phyloP scores from a whole-genome alignment of 495 filamentous ascomycete species.

The Neurospora terricola region DNA sequence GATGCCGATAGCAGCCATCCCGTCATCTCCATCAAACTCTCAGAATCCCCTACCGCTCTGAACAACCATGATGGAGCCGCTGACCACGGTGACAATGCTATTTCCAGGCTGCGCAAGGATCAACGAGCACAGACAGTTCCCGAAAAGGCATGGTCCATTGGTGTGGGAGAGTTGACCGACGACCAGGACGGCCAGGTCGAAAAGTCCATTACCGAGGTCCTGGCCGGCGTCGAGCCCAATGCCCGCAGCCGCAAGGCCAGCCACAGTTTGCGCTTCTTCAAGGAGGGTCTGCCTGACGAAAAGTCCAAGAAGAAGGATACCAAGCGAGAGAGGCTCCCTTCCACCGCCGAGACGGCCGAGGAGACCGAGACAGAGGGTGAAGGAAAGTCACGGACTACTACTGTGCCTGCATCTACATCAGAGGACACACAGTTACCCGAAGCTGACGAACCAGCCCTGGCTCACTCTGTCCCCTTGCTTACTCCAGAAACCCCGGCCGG shows the following conservation, averaged over 20 bases:
- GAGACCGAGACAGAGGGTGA: constrained; percentile 4
- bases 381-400: background rate
- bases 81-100: constrained; percentile 14
- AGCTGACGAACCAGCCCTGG: constrained; percentile 1
- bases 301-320: constrained; percentile 35
- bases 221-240: constrained; percentile 67
- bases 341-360: constrained; percentile 13
- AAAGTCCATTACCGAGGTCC: constrained; percentile 71
- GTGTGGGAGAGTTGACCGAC: constrained; percentile 28
- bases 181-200: constrained; percentile 52
- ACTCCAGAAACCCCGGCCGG: constrained; percentile 8
- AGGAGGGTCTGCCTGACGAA: constrained; percentile 65
- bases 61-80: constrained; percentile 7
- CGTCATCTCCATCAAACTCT: constrained; percentile 5
- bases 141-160: constrained; percentile 49
- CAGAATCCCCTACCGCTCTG: constrained; percentile 7
- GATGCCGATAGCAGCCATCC: constrained; percentile 4
- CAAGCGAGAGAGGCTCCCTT: constrained; percentile 22
- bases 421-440: constrained; percentile 2
- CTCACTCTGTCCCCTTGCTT: constrained; percentile 8
- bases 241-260: constrained; percentile 87
- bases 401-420: background rate
- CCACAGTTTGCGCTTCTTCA: constrained; percentile 86
- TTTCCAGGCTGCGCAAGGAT: constrained; percentile 35
- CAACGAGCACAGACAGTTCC: constrained; percentile 31